A percentile compares a stretch with the other conserved stretches of the same genome.
phyloP scores from a whole-genome alignment of 495 filamentous ascomycete species.

The Aspergillus olivimuriae region DNA sequence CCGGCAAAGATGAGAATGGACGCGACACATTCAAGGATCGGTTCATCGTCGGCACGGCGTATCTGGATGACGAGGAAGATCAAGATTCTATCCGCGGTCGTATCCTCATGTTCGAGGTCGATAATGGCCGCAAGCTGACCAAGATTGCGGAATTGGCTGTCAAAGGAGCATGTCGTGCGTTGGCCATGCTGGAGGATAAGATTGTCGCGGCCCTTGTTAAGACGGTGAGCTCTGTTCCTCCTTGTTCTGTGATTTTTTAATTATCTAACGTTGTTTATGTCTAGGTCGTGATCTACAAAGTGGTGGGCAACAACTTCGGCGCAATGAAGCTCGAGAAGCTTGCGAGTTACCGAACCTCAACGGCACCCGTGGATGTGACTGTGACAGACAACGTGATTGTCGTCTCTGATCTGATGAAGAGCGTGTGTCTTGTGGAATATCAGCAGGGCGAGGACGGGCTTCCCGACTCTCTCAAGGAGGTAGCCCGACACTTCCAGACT shows the following conservation, averaged over 20 bases:
- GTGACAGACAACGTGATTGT: conserved; percentile 65
- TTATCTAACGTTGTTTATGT: no score
- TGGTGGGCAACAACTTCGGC: conserved; percentile 41
- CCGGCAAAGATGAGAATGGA: conserved; percentile 48
- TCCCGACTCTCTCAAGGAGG: conserved; percentile 54
- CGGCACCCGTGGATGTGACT: conserved; percentile 77
- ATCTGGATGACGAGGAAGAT: conserved; percentile 52
- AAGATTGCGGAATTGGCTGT: conserved; percentile 56
- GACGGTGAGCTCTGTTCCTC: conserved; percentile 63
- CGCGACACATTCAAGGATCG: conserved; percentile 49
- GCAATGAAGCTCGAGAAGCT: conserved; percentile 52
- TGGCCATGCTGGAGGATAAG: conserved; percentile 67
- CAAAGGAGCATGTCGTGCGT: conserved; percentile 69
- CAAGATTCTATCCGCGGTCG: conserved; percentile 60
- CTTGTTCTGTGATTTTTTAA: no score
- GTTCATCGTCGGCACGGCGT: conserved; percentile 85
- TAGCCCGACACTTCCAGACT: conserved; percentile 73
- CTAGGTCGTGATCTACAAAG: conserved; percentile 53
- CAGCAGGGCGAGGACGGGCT: conserved; percentile 37
- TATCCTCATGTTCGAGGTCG: conserved; percentile 79
- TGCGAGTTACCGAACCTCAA: conserved; percentile 72
- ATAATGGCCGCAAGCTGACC: conserved; percentile 63
- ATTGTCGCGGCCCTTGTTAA: conserved; percentile 84
- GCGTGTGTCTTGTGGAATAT: conserved; percentile 68
- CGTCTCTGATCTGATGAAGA: conserved; percentile 93